Evolutionary conservation across 495 filamentous ascomycete genomes (phyloP), one percentile per base, ranked within the genome.

Genomic region (Penicillium paxilli): DNA sequence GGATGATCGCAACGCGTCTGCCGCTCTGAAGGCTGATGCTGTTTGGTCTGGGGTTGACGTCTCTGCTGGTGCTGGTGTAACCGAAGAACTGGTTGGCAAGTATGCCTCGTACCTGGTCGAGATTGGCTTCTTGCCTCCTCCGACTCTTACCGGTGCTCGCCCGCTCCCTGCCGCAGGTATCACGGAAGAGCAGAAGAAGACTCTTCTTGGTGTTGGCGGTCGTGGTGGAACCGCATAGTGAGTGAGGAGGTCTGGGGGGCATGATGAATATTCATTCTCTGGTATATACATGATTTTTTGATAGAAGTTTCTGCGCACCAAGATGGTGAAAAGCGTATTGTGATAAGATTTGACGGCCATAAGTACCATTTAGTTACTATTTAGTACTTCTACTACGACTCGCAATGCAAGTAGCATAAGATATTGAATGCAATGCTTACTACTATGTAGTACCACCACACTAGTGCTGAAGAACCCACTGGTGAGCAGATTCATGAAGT

Each of bases 41-140:
- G 66, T 76, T 28, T 88, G 80, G 80, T 87, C 85, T 2, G 82
- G 81, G 8, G 70, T 85, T 17, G 87, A 91, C 60, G 74, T 73
- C 25, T 84, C 81, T 25, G 79, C 76, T 1, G 88, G 87, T 9
- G 75, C 78, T 12, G 83, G 80, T 35, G 84, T 93, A 2, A 81
- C 72, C n/a, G 78, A 82, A 52, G 83, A 88, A 55, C 77, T 83
- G 44, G 81, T 94, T 40, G 90, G 89, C 10, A 65, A 81, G 35
- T 96, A 92, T 68, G 66, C 91, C 11, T 76, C 84, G 5, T 96
- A 89, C 59, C 71, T 96, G 32, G 76, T 85, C 8, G 78, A 78
- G 38, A 79, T 86, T 56, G 88, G 87, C 10, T 96, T 95, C 69
- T 71, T 97, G 44, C 74, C 74, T 10, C 87, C 90, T 8, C 66